Base-by-base conservation (phyloP, 345 rosid species). In the Brassica nigra region DNA sequence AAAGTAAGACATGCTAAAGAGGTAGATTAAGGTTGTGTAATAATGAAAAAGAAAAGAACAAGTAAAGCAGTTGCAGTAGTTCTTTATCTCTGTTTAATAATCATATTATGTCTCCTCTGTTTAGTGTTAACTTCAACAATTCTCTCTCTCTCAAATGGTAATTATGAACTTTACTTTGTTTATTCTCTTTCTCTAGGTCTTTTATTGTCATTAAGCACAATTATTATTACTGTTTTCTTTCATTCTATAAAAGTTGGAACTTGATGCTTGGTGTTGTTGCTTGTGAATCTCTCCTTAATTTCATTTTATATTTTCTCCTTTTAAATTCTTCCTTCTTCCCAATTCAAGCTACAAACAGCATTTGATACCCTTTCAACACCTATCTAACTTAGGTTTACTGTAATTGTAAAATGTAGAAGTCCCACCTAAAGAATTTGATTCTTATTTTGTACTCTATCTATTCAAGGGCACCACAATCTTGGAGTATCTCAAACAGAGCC, bases 21-120 rank as follows among this genome's bases (percentile, higher is more conserved):
- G 75, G 83, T 80, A 74, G 79, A 80, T 80, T 80, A 80, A 36
- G 76, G 79, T 75, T 80, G 71, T 68, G 83, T 75, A 76, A 80
- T 75, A 80, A 80, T 76, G 69, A 76, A 76, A 81, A 76, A 76
- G 73, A 76, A 81, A 75, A 86, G 87, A 76, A 87, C 81, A 86
- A 79, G 83, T 79, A 77, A 88, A 88, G 87, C 85, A 84, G 86
- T 86, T 89, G 87, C 84, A 84, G 92, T 85, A 72, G 90, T 90
- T 85, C 71, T 81, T 86, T 81, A 84, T 86, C 5, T 86, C 88
- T 78, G n/a, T 44, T 70, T 75, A 80, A 80, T 86, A 86, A 86
- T 80, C 85, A 75, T 83, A 85, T 85, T 47, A 75, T 84, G 86
- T 88, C 85, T 84, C 88, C 87, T 84, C 76, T 80, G 71, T 47